Base-by-base conservation (phyloP, 805 yeast species). In the Pichia exigua region DNA sequence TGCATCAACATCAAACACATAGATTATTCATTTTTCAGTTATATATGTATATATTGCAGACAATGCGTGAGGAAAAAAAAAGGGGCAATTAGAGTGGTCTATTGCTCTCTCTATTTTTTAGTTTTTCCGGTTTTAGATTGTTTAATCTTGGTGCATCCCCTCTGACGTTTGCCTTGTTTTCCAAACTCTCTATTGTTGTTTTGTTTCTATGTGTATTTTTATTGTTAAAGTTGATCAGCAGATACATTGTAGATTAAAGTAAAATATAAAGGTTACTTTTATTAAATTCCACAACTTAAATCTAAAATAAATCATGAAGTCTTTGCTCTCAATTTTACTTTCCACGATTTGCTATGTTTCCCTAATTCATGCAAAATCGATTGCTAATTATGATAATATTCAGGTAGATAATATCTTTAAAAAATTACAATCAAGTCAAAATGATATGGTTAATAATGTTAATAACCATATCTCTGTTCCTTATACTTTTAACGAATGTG, bases 401-500 rank as follows among this genome's bases (percentile, higher is more conserved):
- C 17, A 42, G 4, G 17, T 35, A 35, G 39, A 35, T 35, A 11
- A n/a, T 35, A 35, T 35, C n/a, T 35, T 35, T 35, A n/a, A 35
- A n/a, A 17, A 17, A 35, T n/a, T 35, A 17, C 39, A 35, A 35
- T 35, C 39, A 35, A 35, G 20, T n/a, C 39, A 35, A 12, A n/a
- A 26, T n/a, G 28, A 42, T 10, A 11, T 30, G 35, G n/a, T n/a
- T n/a, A 12, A 15, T n/a, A n/a, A n/a, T n/a, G 17, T 42, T 3
- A 8, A 26, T 24, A 22, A 12, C 11, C n/a, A 13, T 22, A 26
- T 26, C n/a, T 17, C 44, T 1, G 17, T 26, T 39, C 50, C 50
- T 13, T 47, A 47, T 38, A 24, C 50, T 15, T 47, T 42, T 7
- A 42, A 40, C 22, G 46, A 40, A 21, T 48, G 50, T 40, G 46